Conservation (phyloP, 2,329 filamentous ascomycete species). For the Chaetomiaceae sp. region DNA sequence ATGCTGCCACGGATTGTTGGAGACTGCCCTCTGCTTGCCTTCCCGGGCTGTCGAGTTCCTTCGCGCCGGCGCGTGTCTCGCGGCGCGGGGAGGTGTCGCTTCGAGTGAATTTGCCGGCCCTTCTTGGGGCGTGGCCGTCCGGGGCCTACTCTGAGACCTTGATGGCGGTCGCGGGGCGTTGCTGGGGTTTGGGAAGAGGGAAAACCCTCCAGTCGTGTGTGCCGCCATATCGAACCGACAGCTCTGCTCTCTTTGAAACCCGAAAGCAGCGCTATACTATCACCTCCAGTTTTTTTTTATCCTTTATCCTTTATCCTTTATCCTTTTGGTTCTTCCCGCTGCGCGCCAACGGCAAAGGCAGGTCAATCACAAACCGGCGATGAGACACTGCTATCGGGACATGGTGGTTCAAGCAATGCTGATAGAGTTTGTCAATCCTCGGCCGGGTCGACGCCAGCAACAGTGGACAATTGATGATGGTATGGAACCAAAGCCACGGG, state of each 20-base stretch:
- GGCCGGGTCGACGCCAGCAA: constrained; percentile 2
- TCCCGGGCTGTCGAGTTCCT: constrained; percentile 34
- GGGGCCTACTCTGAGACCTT: constrained; percentile 39
- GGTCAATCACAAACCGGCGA: constrained; percentile 13
- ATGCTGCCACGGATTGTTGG: constrained; percentile 28
- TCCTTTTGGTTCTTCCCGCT: background rate
- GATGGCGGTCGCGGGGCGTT: constrained; percentile 38
- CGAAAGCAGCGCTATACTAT: background rate
- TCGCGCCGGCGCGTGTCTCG: constrained; percentile 34
- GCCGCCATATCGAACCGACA: constrained; percentile 35
- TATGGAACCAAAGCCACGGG: constrained; percentile 8
- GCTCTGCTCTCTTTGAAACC: constrained; percentile 10
- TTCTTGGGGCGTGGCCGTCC: constrained; percentile 36
- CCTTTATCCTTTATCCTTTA: background rate
- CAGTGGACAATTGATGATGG: constrained; percentile 4
- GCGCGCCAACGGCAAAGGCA: constrained; percentile 7
- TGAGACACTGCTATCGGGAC: constrained; percentile 24
- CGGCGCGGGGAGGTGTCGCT: constrained; percentile 31
- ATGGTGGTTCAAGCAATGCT: constrained; percentile 21
- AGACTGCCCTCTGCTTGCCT: constrained; percentile 29
- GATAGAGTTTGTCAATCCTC: background rate
- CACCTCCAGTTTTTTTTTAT: too few relatives aligned
- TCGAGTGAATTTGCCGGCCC: constrained; percentile 23
- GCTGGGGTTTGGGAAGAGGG: constrained; percentile 53
- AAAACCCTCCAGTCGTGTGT: constrained; percentile 45